Evolutionary conservation across 2,329 filamentous ascomycete genomes (phyloP), one percentile per base, ranked within the genome.

Genomic region (Blumeria hordei): DNA sequence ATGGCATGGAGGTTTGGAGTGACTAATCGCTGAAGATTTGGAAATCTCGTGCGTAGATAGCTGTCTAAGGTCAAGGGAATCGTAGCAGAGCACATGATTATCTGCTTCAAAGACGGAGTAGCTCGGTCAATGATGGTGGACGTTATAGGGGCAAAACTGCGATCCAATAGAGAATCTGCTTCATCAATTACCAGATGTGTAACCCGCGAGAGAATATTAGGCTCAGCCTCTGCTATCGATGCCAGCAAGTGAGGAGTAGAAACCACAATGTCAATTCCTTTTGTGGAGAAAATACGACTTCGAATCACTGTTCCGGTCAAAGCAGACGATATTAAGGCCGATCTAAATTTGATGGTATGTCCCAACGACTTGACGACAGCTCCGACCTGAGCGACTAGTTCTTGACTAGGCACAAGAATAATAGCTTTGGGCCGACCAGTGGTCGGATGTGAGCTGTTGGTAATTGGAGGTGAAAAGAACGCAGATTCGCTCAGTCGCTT

Each of bases 1-100:
- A 98, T 94, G 57, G 92, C 88, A 68, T 98, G 92, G 0, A 98
- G 75, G 64, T 96, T 95, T 0, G 92, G 92, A 0, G 92, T 98
- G 1, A 90, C 90, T 59, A 98, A 80, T 58, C 92, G 83, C 49
- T 74, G 72, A 69, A 94, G 87, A 61, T 85, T 74, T 0, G 92
- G 90, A 67, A 88, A 95, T 59, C 81, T 81, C 58, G 79, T 77
- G 54, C 78, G 77, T n/a, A 98, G 75, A 66, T 84, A 87, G 60
- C 77, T 81, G 70, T 98, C 92, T 16, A 98, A 76, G 61, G 85
- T 85, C 59, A 83, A 79, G 1, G 93, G 92, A 58, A 98, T 96
- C 5, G 92, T 98, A 54, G 92, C 92, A 3, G 90, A 96, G 72
- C 92, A 98, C 59, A 96, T 78, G 50, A 98, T 75, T 28, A 98